These are phyloP conservation scores for Penicillium samsonianum DNA, from an alignment of 495 filamentous ascomycete species.

Conservation along the genomic window DNA sequence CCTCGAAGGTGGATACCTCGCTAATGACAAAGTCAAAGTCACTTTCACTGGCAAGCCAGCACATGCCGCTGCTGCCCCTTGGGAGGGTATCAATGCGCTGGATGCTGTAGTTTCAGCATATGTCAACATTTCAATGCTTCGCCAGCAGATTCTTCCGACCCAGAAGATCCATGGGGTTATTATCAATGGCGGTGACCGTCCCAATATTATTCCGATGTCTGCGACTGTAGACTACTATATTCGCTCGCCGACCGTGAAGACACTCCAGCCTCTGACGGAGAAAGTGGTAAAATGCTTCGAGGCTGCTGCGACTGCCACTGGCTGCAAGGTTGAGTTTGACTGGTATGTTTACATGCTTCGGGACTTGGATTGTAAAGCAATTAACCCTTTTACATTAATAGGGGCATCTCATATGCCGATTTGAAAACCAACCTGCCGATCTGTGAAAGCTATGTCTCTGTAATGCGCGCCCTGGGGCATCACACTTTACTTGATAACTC, in stretches of 20 bases:
- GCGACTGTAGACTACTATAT: conserved; percentile 59
- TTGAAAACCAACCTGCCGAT: conserved; percentile 51
- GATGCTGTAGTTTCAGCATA: conserved; percentile 65
- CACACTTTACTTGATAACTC: conserved; percentile 47
- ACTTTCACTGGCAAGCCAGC: conserved; percentile 51
- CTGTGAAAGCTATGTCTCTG: conserved; percentile 54
- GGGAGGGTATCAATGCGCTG: conserved; percentile 66
- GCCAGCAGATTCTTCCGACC: conserved; percentile 58
- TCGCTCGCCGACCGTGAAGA: conserved; percentile 48
- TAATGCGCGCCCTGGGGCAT: conserved; percentile 50
- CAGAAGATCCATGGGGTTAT: conserved; percentile 51
- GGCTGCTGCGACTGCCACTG: conserved; percentile 57
- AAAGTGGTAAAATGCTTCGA: conserved; percentile 57
- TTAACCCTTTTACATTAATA: conserved; percentile 6
- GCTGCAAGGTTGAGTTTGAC: conserved; percentile 51
- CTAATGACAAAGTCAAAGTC: conserved; percentile 53
- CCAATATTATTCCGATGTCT: conserved; percentile 57
- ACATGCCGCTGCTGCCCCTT: conserved; percentile 62
- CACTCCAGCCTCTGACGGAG: conserved; percentile 46
- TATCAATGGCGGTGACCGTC: conserved; percentile 44
- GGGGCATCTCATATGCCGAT: conserved; percentile 54
- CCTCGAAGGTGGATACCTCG: conserved; percentile 49
- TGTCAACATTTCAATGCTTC: conserved; percentile 58
- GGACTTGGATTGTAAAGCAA: background rate
- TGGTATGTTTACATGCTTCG: conserved; percentile 26